A percentile compares a stretch with the other conserved stretches of the same genome.
Conservation (phyloP, 1,139 yeast species). For the Suhomyces panamericanus region DNA sequence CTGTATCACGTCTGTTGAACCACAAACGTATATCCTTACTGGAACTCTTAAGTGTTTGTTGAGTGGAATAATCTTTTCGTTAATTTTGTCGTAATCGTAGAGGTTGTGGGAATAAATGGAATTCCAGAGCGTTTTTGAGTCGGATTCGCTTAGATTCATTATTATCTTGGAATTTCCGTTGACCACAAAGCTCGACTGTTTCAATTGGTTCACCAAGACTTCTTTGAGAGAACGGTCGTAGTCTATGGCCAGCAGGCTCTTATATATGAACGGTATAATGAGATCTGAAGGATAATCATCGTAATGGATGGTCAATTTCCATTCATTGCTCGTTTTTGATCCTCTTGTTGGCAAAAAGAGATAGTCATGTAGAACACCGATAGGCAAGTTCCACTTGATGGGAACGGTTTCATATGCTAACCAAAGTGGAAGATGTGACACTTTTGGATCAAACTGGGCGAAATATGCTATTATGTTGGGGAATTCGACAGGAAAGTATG, state of each 20-base stretch:
- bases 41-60: slow-evolving; percentile 52
- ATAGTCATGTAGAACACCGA: slow-evolving; percentile 68
- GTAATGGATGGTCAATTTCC: slow-evolving; percentile 52
- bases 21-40: slow-evolving; percentile 55
- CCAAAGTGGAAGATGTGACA: slow-evolving; percentile 51
- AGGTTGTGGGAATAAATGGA: slow-evolving; percentile 44
- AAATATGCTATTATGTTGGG: slow-evolving; percentile 46
- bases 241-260: slow-evolving; percentile 17
- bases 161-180: slow-evolving; percentile 74
- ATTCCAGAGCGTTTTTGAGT: slow-evolving; percentile 58
- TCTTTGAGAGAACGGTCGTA: slow-evolving; percentile 40
- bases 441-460: slow-evolving; percentile 33
- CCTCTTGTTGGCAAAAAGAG: slow-evolving; percentile 24
- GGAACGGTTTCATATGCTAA: slow-evolving; percentile 65
- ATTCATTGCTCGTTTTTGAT: slow-evolving; percentile 20
- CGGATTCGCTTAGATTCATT: slow-evolving; percentile 67
- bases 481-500: slow-evolving; percentile 58
- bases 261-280: slow-evolving; percentile 48
- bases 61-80: slow-evolving; percentile 36
- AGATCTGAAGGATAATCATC: slow-evolving; percentile 50
- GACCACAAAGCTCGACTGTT: slow-evolving; percentile 73
- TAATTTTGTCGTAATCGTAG: slow-evolving; percentile 22
- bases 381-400: slow-evolving; percentile 75
- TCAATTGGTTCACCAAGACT: slow-evolving; percentile 72
- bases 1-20: slow-evolving; percentile 47